Evolutionary conservation across 208 protist species (phyloP).

Genomic region (Trypanosoma vivax): DNA sequence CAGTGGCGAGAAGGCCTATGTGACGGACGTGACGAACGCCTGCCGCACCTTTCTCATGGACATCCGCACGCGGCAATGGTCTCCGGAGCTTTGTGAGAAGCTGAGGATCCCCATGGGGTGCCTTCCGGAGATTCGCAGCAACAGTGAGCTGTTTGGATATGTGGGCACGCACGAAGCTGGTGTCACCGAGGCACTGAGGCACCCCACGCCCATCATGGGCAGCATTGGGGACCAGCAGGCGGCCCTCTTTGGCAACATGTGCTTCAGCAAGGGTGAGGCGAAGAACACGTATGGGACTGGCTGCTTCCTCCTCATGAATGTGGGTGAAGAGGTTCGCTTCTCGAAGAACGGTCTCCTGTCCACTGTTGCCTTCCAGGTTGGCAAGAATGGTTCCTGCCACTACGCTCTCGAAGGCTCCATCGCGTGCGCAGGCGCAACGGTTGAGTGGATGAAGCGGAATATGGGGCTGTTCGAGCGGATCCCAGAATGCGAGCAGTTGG

Average conservation of each 20-base stretch:
- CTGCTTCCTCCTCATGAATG: constrained; percentile 97
- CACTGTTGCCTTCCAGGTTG: constrained; percentile 94
- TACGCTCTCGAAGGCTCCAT: constrained; percentile 92
- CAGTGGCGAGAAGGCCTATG: constrained; percentile 80
- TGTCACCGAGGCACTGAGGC: constrained; percentile 24
- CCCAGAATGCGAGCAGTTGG: constrained; percentile 59
- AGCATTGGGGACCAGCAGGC: constrained; percentile 98
- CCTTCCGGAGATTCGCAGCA: constrained; percentile 91
- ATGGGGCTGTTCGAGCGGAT: constrained; percentile 74
- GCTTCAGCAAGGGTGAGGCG: constrained; percentile 85
- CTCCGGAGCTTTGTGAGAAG: constrained; percentile 66
- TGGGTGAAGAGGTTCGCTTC: constrained; percentile 73
- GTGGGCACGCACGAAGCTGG: constrained; percentile 29
- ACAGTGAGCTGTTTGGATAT: constrained; percentile 59
- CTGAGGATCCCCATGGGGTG: constrained; percentile 74
- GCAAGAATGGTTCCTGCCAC: constrained; percentile 22
- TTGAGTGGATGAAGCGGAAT: constrained; percentile 94
- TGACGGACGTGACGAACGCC: constrained; percentile 97
- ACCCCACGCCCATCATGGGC: constrained; percentile 60
- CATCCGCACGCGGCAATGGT: constrained; percentile 92
- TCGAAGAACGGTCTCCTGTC: constrained; percentile 93
- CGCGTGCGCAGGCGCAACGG: constrained; percentile 81
- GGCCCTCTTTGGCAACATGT: constrained; percentile 94
- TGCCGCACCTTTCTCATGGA: constrained; percentile 98
- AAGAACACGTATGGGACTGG: constrained; percentile 99